phyloP scores from a whole-genome alignment of 1,284 basidiomycete species.

The Schizophyllum amplum region DNA sequence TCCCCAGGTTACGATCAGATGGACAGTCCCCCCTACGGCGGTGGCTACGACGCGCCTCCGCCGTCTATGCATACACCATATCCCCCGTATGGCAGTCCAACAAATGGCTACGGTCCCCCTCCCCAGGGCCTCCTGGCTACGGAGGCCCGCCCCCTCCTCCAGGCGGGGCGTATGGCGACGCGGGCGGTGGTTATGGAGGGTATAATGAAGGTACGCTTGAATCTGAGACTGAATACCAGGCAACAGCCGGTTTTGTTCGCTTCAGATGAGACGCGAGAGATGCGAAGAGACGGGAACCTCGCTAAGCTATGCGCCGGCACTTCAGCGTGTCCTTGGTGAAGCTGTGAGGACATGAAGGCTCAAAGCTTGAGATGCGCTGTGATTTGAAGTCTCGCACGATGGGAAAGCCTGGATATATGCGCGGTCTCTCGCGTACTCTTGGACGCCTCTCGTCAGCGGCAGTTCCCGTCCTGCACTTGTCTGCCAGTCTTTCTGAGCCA shows the following conservation, averaged over 20 bases:
- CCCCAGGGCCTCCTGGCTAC: conserved; percentile 15
- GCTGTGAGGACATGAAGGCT: conserved; percentile 1
- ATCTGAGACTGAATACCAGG: conserved; percentile 37
- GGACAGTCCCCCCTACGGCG: conserved; percentile 38
- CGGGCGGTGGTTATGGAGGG: conserved; percentile 43
- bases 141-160: background rate
- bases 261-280: conserved; percentile 15
- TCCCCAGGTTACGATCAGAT: conserved; percentile 51
- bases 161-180: conserved; percentile 28
- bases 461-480: conserved; percentile 5
- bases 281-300: conserved; percentile 13
- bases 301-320: conserved; percentile 7
- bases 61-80: conserved; percentile 58
- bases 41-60: conserved; percentile 36
- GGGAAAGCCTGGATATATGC: too few relatives aligned
- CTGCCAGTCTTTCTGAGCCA: conserved; percentile 3
- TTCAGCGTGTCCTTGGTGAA: background rate
- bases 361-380: conserved; percentile 21
- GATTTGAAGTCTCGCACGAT: conserved; percentile 9
- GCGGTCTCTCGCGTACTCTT: background rate
- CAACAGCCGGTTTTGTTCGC: background rate
- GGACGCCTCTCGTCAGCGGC: background rate
- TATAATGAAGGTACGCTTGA: conserved; percentile 71
- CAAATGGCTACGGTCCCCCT: conserved; percentile 32
- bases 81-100: conserved; percentile 38